Conservation (phyloP, 1,139 yeast genomes). For the Saccharomycopsis crataegensis region DNA sequence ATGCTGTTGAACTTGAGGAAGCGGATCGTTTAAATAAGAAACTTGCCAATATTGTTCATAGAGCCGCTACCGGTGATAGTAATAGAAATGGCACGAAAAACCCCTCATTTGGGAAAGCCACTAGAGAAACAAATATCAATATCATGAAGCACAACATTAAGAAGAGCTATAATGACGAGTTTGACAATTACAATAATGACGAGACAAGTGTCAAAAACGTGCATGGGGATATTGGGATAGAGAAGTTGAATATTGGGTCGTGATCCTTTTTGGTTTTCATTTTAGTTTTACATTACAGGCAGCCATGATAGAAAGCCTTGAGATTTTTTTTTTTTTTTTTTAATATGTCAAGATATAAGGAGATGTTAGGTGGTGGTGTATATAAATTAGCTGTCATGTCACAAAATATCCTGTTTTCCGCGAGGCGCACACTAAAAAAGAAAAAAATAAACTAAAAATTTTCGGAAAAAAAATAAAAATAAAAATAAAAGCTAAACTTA, state of each 20-base stretch:
- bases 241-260: neutral
- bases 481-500: neutral
- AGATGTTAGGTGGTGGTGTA: neutral
- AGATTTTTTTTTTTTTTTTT: neutral
- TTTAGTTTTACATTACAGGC: neutral
- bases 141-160: slow-evolving; percentile 4
- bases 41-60: neutral
- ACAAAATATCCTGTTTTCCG: neutral
- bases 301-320: too few relatives aligned
- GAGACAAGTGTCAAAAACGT: neutral
- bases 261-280: neutral
- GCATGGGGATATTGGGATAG: neutral
- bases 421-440: neutral
- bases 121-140: slow-evolving; percentile 10
- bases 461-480: neutral
- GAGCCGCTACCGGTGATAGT: neutral
- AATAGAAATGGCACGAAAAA: neutral
- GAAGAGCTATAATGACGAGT: neutral
- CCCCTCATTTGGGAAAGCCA: neutral
- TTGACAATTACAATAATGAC: neutral
- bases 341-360: too few relatives aligned
- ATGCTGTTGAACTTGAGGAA: slow-evolving; percentile 22
- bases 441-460: neutral
- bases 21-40: slow-evolving; percentile 8
- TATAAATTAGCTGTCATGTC: neutral